phyloP scores from a whole-genome alignment of 306 rosid genomes.

The Leucaena leucocephala region DNA sequence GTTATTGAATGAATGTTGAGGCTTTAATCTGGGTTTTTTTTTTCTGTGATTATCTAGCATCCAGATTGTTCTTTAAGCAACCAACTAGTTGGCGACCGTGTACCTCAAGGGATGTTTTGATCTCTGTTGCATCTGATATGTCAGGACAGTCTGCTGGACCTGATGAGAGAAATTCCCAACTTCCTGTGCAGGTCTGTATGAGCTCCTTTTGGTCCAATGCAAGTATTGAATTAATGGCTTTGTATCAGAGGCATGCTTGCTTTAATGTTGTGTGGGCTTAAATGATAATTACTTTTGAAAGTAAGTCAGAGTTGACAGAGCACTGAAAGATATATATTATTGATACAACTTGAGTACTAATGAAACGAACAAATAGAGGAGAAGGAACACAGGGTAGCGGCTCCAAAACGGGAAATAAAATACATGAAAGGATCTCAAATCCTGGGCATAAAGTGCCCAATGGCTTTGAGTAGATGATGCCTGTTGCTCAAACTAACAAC shows the following conservation, averaged over 20 bases:
- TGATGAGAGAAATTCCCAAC: constrained; percentile 64
- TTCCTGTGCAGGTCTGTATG: constrained; percentile 84
- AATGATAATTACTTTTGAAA: constrained; percentile 12
- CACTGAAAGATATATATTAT: neutral
- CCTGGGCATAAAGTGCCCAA: neutral
- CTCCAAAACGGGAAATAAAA: neutral
- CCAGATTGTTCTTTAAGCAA: constrained; percentile 88
- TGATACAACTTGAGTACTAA: neutral
- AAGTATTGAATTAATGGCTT: constrained; percentile 17
- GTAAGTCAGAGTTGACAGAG: neutral
- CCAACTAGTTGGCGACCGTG: constrained; percentile 92
- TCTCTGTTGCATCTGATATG: constrained; percentile 89
- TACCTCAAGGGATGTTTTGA: constrained; percentile 80
- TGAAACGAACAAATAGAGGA: neutral
- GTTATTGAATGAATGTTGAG: constrained; percentile 33
- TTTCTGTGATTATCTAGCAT: constrained; percentile 51
- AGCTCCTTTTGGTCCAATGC: neutral
- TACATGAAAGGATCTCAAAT: neutral
- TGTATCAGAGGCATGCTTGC: constrained; percentile 20
- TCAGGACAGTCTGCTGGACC: constrained; percentile 65
- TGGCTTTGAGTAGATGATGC: neutral
- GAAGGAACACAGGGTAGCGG: neutral
- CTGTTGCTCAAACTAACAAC: neutral
- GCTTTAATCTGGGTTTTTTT: constrained; percentile 21
- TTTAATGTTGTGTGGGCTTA: constrained; percentile 19